Evolutionary conservation across 352 stramenopile genomes (phyloP).

Genomic region (Phytophthora nicotianae): DNA sequence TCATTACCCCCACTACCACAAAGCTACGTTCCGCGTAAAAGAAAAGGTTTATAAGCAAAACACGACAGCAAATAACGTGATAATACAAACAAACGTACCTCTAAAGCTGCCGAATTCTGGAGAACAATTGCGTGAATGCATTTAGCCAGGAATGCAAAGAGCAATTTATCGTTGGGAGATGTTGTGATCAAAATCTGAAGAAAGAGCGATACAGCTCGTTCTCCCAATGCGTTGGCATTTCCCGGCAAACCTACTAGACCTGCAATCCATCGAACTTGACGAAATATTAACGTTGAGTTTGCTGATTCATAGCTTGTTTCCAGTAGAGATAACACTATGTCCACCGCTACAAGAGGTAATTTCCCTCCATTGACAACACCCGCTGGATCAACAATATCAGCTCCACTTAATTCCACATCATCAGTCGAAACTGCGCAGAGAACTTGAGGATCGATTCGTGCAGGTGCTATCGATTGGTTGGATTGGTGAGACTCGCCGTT

Average conservation of each 20-base stretch:
- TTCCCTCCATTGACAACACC: constrained; percentile 19
- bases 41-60: not conserved
- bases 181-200: constrained; percentile 40
- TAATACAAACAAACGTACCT: constrained; percentile 30
- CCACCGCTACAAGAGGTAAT: constrained; percentile 38
- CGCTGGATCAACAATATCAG: not conserved
- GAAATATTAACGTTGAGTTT: constrained; percentile 39
- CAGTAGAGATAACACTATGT: constrained; percentile 43
- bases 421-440: constrained; percentile 25
- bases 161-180: constrained; percentile 26
- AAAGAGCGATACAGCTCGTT: constrained; percentile 33
- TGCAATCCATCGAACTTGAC: constrained; percentile 59
- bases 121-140: constrained; percentile 43
- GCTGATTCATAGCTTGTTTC: constrained; percentile 24
- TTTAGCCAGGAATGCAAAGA: constrained; percentile 55
- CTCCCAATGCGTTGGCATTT: constrained; percentile 52
- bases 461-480: too few relatives aligned
- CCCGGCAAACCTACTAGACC: constrained; percentile 40
- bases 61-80: too few relatives aligned
- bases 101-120: constrained; percentile 42
- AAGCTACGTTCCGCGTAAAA: constrained; percentile 22
- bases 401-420: not conserved
- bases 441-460: constrained; percentile 29
- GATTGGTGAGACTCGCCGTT: too few relatives aligned
- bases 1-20: constrained; percentile 40